Evolutionary conservation across 2,329 filamentous ascomycete genomes (phyloP), one percentile per base, ranked within the genome.

Genomic region (Rhinocladiella mackenziei): DNA sequence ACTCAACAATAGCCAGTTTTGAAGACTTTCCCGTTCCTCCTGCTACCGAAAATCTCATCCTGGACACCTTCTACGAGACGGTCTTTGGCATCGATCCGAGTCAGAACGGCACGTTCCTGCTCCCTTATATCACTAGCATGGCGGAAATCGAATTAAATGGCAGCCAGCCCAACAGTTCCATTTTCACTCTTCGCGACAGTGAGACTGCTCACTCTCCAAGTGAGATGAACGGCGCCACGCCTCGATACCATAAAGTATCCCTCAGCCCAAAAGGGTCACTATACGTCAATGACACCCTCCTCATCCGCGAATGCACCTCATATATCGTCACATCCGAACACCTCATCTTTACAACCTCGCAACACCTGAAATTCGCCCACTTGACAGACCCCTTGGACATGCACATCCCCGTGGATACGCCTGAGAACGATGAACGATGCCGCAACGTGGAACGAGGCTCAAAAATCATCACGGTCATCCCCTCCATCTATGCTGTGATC

Each of bases 291-390:
- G 80, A 82, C 2, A 78, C 76, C 11, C 71, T 85, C 4, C 69
- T 96, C 32, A 79, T 83, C 10, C 88, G 86, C 63, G 94, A 92
- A 57, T 95, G 89, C 65, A 97, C 91, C 0, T 98, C 92, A 0
- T 97, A 95, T 57, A 63, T 89, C 4, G 69, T 89, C 18, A 95
- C 91, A 0, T 73, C 81, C 0, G 79, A 81, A 14, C 91, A 97
- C 69, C 72, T 98, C 10, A 80, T 97, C 45, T 89, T 91, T 60
- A 98, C 92, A 1, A 98, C 92, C 0, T 89, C 83, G 48, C 89
- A 89, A 53, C 89, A 97, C 62, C 73, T 98, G 51, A 98, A 98
- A 65, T 96, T 96, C 64, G 83, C 96, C 10, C 91, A 98, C 63
- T 68, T 97, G 36, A 75, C 78, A 8, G 39, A 47, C 4, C 29